Evolutionary conservation across 2,329 filamentous ascomycete species (phyloP), one percentile per base, ranked within the genome.

Genomic region (Trichoderma asperellum): DNA sequence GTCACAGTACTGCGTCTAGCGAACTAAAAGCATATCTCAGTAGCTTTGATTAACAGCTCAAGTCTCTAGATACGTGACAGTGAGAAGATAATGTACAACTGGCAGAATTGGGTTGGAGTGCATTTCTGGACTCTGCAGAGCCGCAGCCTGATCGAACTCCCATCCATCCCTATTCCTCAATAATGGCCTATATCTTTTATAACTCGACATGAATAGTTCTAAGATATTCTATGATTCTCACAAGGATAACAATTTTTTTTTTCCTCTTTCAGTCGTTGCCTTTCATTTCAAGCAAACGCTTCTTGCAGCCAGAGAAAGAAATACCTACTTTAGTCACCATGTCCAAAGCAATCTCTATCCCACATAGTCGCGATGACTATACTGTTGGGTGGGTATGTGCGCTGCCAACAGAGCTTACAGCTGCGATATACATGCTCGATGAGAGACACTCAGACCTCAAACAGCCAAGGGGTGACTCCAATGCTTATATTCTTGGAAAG

Each of bases 321-420:
- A 12, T 12, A n/a, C 4, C 4, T 24, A 12, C 4, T 7, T 2
- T 43, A 8, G 5, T 49, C 47, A 11, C 18, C 7, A 49, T 49
- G 47, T n/a, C 47, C 11, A 14, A 21, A 24, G 8, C 47, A 49
- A 49, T 49, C 10, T 5, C 52, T 29, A 18, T 55, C 5, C 52
- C 52, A 27, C 11, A 55, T 18, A 32, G 24, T 18, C 52, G 57
- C 18, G 56, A 63, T 57, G 68, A 72, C 29, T 76, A 75, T 47
- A 75, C 71, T 8, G 68, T 76, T 18, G 74, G 74, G 5, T 76
- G 74, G 75, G 68, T 76, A 35, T 75, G 71, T 49, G 72, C 74
- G 4, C 67, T 75, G 0, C 34, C 56, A 5, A 69, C 70, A 2
- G 74, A 76, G 29, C 68, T 64, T 21, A 69, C 70, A 32, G 74